Evolutionary conservation across 192 early-diverging fungal species (phyloP), one percentile per base, ranked within the genome.

Genomic region (Physocladia obscura): DNA sequence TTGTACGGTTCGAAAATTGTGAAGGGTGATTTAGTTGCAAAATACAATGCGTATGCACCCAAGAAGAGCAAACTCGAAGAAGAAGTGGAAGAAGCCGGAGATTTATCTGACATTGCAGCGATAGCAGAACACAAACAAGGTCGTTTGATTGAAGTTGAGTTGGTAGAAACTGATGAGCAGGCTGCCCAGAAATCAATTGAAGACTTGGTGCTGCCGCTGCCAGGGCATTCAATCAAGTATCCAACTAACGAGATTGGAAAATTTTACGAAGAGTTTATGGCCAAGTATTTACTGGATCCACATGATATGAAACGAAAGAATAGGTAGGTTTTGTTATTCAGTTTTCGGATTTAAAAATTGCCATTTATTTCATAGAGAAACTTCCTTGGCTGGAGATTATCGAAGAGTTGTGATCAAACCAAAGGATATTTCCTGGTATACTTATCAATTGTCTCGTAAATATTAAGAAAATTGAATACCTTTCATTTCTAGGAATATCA

Each of bases 201-300:
- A 54, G 95, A 99, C 69, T 89, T 99, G 29, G 93, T 98, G 31
- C 82, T 97, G 70, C 97, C 97, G 8, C 70, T 94, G 47, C 95
- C 95, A 0, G 97, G 97, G 15, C 82, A 84, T 72, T 73, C 78
- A 27, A 77, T 96, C 15, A 73, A 79, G 59, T 96, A 95, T 67
- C 97, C 97, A 5, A 75, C 75, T 24, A 90, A 99, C 79, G 79
- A 69, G 27, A 82, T 95, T 19, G 75, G 78, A 19, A 70, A 76
- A 0, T 75, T 85, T 32, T 97, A 96, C 76, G 73, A 73, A 52
- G 71, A 84, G 21, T 69, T 90, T 30, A 91, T 98, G 91, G 76
- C 73, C 49, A 77, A 83, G 49, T 90, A 93, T 74, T 86, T 82
- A 0, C 63, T 98, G 31, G 86, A 90, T 74, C 89, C 89, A 21